phyloP scores from a whole-genome alignment of 495 filamentous ascomycete species.

The Penicillium odoratum region DNA sequence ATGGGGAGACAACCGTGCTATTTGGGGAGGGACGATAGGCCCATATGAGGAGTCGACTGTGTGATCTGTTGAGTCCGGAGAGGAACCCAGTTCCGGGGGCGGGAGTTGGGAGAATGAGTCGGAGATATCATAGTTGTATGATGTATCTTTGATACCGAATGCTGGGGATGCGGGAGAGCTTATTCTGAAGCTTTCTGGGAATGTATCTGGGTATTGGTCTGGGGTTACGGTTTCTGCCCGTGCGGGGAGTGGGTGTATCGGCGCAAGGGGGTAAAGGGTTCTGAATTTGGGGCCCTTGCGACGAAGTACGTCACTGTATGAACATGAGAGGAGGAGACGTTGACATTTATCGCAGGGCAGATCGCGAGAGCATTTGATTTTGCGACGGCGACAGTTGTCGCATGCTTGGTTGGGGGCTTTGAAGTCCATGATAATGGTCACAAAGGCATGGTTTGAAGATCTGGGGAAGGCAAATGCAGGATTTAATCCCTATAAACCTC shows the following conservation, averaged over 20 bases:
- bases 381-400: conserved; percentile 47
- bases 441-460: neutral
- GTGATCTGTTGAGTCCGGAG: conserved; percentile 41
- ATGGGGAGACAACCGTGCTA: conserved; percentile 34
- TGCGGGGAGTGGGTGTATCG: conserved; percentile 38
- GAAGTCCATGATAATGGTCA: neutral
- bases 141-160: conserved; percentile 26
- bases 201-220: conserved; percentile 14
- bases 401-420: conserved; percentile 39
- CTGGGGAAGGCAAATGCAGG: neutral
- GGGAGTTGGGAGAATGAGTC: conserved; percentile 33
- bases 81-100: conserved; percentile 40
- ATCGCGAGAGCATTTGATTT: conserved; percentile 47
- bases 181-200: conserved; percentile 17
- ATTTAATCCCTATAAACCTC: too few relatives aligned
- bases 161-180: conserved; percentile 34
- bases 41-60: conserved; percentile 32
- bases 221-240: conserved; percentile 14
- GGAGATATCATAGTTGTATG: conserved; percentile 27
- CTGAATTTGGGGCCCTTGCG: conserved; percentile 49
- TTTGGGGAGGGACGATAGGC: conserved; percentile 15
- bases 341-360: conserved; percentile 48
- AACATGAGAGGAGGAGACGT: conserved; percentile 46
- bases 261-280: conserved; percentile 45
- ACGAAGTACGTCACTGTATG: conserved; percentile 45